A percentile compares a stretch with the other conserved stretches of the same genome.
phyloP scores from a whole-genome alignment of 2,329 filamentous ascomycete genomes.

The Paramyrothecium sp. region DNA sequence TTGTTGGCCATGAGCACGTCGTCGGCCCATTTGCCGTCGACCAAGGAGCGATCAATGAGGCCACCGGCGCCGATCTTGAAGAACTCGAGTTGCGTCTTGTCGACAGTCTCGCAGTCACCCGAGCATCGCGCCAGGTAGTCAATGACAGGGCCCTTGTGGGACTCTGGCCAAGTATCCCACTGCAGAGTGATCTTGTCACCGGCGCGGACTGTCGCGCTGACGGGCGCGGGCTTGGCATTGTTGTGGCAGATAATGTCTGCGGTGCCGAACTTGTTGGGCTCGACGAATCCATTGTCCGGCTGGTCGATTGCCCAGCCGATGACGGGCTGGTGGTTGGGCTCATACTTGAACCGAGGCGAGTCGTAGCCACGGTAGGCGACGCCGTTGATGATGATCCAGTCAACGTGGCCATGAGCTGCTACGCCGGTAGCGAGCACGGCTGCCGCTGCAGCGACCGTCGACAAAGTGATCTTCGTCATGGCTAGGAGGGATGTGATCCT shows the following conservation, averaged over 20 bases:
- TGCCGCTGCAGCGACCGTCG: background rate
- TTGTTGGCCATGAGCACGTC: constrained; percentile 48
- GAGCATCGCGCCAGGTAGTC: constrained; percentile 45
- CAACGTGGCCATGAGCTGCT: constrained; percentile 39
- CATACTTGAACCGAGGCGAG: constrained; percentile 31
- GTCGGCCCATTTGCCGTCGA: constrained; percentile 36
- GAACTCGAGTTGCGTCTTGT: constrained; percentile 41
- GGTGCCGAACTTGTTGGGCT: constrained; percentile 38
- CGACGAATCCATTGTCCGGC: constrained; percentile 44
- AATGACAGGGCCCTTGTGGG: constrained; percentile 46
- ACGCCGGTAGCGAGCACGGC: background rate
- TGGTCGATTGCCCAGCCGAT: constrained; percentile 42
- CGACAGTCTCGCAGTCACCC: constrained; percentile 36
- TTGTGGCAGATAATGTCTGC: constrained; percentile 50
- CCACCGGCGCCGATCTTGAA: constrained; percentile 45
- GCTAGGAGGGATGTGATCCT: background rate
- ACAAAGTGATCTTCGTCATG: background rate
- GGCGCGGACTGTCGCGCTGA: constrained; percentile 39
- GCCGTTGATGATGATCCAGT: constrained; percentile 41
- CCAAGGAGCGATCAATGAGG: constrained; percentile 29
- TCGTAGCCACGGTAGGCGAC: constrained; percentile 40
- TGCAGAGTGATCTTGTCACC: constrained; percentile 44
- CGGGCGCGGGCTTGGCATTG: constrained; percentile 34
- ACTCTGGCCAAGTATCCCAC: constrained; percentile 49
- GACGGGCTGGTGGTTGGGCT: constrained; percentile 30